Evolutionary conservation across 2,329 filamentous ascomycete species (phyloP), one percentile per base, ranked within the genome.

Genomic region (Epichloe bromicola): DNA sequence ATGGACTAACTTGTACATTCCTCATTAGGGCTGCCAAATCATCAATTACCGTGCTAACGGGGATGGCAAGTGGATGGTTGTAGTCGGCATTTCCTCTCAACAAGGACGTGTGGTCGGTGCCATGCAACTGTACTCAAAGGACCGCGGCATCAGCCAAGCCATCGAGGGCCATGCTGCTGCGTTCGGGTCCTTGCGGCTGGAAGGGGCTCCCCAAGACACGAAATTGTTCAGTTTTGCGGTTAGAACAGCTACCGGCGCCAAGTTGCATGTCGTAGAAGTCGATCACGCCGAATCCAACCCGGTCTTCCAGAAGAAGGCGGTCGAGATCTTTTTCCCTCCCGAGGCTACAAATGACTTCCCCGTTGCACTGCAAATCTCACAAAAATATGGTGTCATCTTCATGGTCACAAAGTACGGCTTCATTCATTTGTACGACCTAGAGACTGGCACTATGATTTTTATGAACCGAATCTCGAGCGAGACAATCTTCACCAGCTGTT

Each of bases 391-490:
- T 63, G 83, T 98, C 65, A 85, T 98, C 63, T 96, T 96, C 70
- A 82, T 98, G 62, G 88, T 98, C 56, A 98, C 93, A 52, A 98
- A 98, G 70, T 98, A 96, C 63, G 93, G 93, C 49, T 98, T 97
- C 72, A 97, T 98, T 61, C 93, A 98, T 70, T 80, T 98, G 23
- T 97, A 98, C 71, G 94, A 98, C 64, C 81, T 98, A 52, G 94
- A 98, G 74, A 93, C 87, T 7, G 94, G 88, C 53, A 86, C 86
- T 12, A 94, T 88, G 67, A 93, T 98, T 65, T 98, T 96, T 79
- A 94, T 98, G 89, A 98, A 98, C 77, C 86, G 94, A 61, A 98
- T 98, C 63, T 98, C 93, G 36, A 95, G 89, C 74, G 93, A 98
- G 66, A 98, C 93, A 26, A 97, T 98, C 66, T 98, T 98, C 73